Evolutionary conservation across 495 filamentous ascomycete species (phyloP), one percentile per base, ranked within the genome.

Genomic region (Diplogelasinospora grovesii): DNA sequence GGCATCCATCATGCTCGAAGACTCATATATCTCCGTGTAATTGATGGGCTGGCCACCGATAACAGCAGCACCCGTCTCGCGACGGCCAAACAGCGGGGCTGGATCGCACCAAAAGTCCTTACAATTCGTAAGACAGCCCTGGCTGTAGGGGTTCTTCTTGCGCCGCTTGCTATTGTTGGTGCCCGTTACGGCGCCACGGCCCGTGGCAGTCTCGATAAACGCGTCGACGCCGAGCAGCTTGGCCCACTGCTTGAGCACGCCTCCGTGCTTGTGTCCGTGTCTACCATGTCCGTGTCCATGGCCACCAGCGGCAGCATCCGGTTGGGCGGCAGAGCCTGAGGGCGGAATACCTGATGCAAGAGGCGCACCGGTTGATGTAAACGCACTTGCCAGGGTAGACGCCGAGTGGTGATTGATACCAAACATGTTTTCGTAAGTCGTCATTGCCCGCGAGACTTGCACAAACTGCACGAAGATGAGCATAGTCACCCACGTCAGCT

Each of bases 81-180:
- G 75, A 41, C 70, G 73, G 24, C 85, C 79, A 62, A 96, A 88
- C 22, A 93, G 52, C 6, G 92, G 89, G 13, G 82, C 78, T 0
- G 85, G 77, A 55, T 96, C 92, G 51, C 85, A 87, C 86, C 87
- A 98, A 61, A 98, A 98, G 61, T 98, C 92, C 41, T 79, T 87
- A 55, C 90, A 97, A 49, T 98, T 98, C 22, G 78, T 79, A 20
- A 90, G 45, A 11, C 86, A 58, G 13, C 93, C 92, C 24, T 77
- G 74, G 22, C 83, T 89, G 60, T 87, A 98, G 0, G 86, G 88
- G 51, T 98, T 98, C 22, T 69, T 66, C 40, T 77, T 75, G 30
- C 72, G 66, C 13, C 67, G 65, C 24, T 66, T 69, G n/a, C n/a
- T n/a, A n/a, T n/a, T n/a, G 29, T 22, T 31, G 15, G 7, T 13